Percentiles rank a stretch among this genome's conserved stretches.
Evolutionary conservation across 371 early-diverging fungal species (phyloP).

Genomic region (Mortierella sp.): DNA sequence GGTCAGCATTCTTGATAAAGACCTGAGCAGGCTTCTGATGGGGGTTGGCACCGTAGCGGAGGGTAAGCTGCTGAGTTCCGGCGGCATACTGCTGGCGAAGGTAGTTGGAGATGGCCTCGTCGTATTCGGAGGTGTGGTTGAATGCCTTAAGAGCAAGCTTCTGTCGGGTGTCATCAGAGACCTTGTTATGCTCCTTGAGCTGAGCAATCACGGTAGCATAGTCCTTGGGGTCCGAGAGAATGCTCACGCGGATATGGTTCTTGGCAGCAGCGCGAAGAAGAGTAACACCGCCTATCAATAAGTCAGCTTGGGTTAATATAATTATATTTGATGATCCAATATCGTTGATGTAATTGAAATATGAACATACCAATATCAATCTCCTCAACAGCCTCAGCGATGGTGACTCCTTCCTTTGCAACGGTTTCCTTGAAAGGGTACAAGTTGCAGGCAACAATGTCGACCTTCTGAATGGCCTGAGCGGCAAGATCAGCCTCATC

Average conservation of each 20-base stretch:
- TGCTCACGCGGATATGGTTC: slow-evolving; percentile 96
- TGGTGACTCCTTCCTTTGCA: slow-evolving; percentile 88
- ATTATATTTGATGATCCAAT: not conserved
- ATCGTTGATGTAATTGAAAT: not conserved
- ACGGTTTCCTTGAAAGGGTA: slow-evolving; percentile 98
- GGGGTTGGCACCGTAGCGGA: slow-evolving; percentile 98
- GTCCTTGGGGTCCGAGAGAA: slow-evolving; percentile 93
- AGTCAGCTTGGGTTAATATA: not conserved
- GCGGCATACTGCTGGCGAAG: slow-evolving; percentile 92
- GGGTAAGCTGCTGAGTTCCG: slow-evolving; percentile 81
- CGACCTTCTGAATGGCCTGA: slow-evolving; percentile 92
- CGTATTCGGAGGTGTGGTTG: slow-evolving; percentile 96
- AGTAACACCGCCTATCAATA: slow-evolving; percentile 89
- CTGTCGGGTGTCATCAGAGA: slow-evolving; percentile 62
- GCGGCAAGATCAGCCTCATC: slow-evolving; percentile 91
- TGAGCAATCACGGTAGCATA: slow-evolving; percentile 84
- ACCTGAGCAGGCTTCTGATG: slow-evolving; percentile 98
- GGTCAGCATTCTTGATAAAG: slow-evolving; percentile 80
- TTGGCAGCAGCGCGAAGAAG: slow-evolving; percentile 98
- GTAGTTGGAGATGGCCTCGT: slow-evolving; percentile 94
- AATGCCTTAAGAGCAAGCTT: slow-evolving; percentile 79
- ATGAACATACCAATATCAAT: slow-evolving; percentile 89
- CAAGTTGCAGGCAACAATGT: slow-evolving; percentile 96
- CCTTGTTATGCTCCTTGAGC: slow-evolving; percentile 68
- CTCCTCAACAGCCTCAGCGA: slow-evolving; percentile 96